These are phyloP conservation scores for Miscanthus lutarioriparius DNA, from an alignment of 176 grass and related monocot genomes.

Conservation along the genomic window DNA sequence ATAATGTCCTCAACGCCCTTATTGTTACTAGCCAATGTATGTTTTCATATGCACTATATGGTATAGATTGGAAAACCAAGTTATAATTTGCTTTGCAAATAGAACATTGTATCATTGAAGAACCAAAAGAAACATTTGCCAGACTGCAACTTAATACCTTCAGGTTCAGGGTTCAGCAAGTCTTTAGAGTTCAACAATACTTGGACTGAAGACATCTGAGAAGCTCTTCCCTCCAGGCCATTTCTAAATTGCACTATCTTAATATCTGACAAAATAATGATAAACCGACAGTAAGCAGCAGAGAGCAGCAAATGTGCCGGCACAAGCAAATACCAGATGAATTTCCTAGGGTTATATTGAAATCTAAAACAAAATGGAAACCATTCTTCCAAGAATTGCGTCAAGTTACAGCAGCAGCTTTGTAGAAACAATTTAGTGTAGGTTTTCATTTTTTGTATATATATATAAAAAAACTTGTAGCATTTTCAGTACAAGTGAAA, in stretches of 20 bases:
- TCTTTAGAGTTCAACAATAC: slow-evolving; percentile 43
- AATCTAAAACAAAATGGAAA: background rate
- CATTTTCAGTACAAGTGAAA: background rate
- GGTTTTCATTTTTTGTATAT: background rate
- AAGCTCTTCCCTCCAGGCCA: slow-evolving; percentile 57
- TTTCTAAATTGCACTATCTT: slow-evolving; percentile 64
- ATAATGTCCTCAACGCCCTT: background rate
- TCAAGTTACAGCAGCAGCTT: background rate
- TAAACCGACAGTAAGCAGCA: background rate
- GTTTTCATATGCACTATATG: background rate
- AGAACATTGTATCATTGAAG: background rate
- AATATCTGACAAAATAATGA: slow-evolving; percentile 49
- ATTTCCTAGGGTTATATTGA: background rate
- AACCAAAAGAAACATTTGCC: background rate
- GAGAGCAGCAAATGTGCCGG: background rate
- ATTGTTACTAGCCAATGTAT: background rate
- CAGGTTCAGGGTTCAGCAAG: slow-evolving; percentile 12
- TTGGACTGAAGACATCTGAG: slow-evolving; percentile 46
- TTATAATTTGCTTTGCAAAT: background rate
- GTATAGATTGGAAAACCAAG: background rate
- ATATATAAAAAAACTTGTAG: background rate
- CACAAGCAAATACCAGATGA: background rate
- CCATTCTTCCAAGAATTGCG: background rate
- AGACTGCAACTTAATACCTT: slow-evolving; percentile 33
- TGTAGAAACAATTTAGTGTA: background rate